Conservation (phyloP, 2,329 filamentous ascomycete genomes). For the Penicillium sp. region DNA sequence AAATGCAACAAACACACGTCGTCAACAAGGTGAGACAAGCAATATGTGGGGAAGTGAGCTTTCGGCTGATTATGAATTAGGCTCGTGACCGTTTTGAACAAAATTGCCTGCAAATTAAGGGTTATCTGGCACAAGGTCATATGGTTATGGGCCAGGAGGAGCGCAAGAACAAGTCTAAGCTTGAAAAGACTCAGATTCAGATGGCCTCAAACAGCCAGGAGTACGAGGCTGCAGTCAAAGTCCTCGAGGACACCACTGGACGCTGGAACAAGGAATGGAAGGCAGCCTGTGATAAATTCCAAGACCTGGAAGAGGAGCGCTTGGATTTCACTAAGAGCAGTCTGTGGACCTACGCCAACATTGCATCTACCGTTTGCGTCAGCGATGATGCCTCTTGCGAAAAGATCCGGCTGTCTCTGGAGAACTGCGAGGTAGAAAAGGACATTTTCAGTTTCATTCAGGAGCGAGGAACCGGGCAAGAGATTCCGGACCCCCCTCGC, state of each 20-base stretch:
- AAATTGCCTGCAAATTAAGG: constrained; percentile 97
- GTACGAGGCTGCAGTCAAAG: constrained; percentile 90
- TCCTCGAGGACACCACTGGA: constrained; percentile 89
- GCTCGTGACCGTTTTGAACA: constrained; percentile 94
- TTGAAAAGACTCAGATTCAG: constrained; percentile 98
- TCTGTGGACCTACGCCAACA: constrained; percentile 96
- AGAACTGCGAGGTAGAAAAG: constrained; percentile 95
- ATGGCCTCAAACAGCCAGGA: constrained; percentile 87
- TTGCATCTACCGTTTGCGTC: constrained; percentile 94
- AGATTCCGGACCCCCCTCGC: constrained; percentile 94
- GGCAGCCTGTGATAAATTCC: constrained; percentile 93
- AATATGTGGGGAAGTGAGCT: background rate
- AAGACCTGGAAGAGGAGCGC: constrained; percentile 95
- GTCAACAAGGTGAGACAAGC: constrained; percentile 76
- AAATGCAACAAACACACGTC: constrained; percentile 83
- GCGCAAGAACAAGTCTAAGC: constrained; percentile 96
- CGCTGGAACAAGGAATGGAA: constrained; percentile 99
- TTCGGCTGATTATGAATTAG: constrained; percentile 43
- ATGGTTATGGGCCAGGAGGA: constrained; percentile 99
- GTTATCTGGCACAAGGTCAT: constrained; percentile 95
- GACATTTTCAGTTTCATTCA: constrained; percentile 89
- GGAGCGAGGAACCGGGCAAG: constrained; percentile 86
- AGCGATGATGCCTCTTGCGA: constrained; percentile 97
- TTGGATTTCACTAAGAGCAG: constrained; percentile 98
- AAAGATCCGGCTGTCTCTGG: constrained; percentile 88